phyloP scores from a whole-genome alignment of 2,329 filamentous ascomycete species.

The Stagonosporopsis rhizophila region DNA sequence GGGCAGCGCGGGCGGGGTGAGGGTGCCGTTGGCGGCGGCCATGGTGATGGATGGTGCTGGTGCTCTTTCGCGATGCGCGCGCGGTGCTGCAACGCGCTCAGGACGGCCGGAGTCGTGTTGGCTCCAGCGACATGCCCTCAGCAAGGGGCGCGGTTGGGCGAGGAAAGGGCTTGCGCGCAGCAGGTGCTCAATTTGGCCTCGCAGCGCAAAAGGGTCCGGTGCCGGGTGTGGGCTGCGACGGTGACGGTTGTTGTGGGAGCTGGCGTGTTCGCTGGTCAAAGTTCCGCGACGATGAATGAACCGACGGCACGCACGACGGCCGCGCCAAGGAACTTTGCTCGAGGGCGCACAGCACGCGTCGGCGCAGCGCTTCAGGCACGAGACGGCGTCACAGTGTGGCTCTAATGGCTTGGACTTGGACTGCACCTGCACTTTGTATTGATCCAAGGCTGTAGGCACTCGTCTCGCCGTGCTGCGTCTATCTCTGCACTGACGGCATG shows the following conservation, averaged over 20 bases:
- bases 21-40: conserved; percentile 48
- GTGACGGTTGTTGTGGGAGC: conserved; percentile 25
- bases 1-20: conserved; percentile 43
- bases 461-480: not conserved
- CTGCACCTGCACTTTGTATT: too few species aligned
- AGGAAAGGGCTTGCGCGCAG: not conserved
- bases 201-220: conserved; percentile 24
- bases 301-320: conserved; percentile 17
- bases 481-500: too few species aligned
- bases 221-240: conserved; percentile 20
- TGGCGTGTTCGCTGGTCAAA: conserved; percentile 32
- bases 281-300: conserved; percentile 36
- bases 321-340: conserved; percentile 28
- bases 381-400: too few species aligned
- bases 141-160: conserved; percentile 1
- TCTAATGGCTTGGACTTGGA: too few species aligned
- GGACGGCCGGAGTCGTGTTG: conserved; percentile 33
- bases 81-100: conserved; percentile 47
- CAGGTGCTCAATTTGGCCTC: not conserved
- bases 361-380: too few species aligned
- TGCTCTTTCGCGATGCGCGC: conserved; percentile 41
- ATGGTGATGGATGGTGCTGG: conserved; percentile 38
- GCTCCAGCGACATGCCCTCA: conserved; percentile 11
- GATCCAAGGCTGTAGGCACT: not conserved
- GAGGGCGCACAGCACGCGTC: too few species aligned